Evolutionary conservation across 2,329 filamentous ascomycete genomes (phyloP), one percentile per base, ranked within the genome.

Genomic region (Graphium sp.): DNA sequence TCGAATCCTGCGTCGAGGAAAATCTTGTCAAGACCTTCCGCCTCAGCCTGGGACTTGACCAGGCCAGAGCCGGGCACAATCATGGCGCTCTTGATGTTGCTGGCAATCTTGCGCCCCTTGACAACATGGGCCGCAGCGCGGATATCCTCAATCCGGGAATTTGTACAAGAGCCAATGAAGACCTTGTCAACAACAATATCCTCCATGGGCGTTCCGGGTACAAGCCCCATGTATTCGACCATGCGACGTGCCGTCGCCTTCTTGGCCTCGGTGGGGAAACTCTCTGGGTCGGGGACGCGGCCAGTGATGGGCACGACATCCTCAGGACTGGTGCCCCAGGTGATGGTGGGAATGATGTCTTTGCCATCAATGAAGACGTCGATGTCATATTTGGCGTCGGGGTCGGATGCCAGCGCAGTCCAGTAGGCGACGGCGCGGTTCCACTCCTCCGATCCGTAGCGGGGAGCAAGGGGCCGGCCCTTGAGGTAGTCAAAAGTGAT

Each of bases 91-190:
- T 84, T 93, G 47, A 98, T 69, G 47, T 93, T 95, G 21, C 69
- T 46, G 2, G 89, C 87, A 39, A 93, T 60, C 59, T 83, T 87
- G 55, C 73, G 80, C 44, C 87, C 89, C 49, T 85, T 72, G 35
- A 94, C 80, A 22, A 98, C 71, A 34, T 73, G 66, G 22, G 89
- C 83, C 7, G 87, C 89, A 18, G 80, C 79, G 22, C 87, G 74
- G 38, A 98, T 61, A 62, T 98, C 89, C 56, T 95, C 89, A 37
- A 98, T 94, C 45, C 89, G 74, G 10, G 87, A 82, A 51, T 98
- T 98, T 21, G 89, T 98, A 68, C 89, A 98, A 8, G 84, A 93
- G 25, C 89, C 89, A 42, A 95, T 94, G 50, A 95, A 98, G 39
- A 95, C 74, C 63, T 95, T 95, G 66, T 98, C 89, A 30, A 95